Conservation (phyloP, 1,284 basidiomycete species). For the Leccinum solheimii region DNA sequence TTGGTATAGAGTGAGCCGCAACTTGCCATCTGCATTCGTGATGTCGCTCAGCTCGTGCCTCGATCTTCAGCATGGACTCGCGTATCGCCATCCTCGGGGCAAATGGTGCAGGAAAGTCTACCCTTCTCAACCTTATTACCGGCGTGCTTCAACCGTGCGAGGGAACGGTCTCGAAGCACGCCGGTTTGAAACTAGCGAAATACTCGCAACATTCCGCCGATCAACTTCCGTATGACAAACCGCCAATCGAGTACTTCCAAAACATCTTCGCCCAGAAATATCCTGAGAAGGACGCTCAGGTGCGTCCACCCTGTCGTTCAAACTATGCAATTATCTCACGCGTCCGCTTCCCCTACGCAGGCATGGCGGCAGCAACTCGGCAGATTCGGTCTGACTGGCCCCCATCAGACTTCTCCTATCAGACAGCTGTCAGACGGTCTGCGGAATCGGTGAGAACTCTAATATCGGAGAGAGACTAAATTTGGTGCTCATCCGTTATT, state of each 20-base stretch:
- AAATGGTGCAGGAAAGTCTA: constrained; percentile 98
- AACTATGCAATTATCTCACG: constrained; percentile 10
- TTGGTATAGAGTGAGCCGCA: constrained; percentile 89
- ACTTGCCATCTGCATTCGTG: constrained; percentile 7
- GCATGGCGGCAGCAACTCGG: constrained; percentile 95
- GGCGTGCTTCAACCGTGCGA: constrained; percentile 78
- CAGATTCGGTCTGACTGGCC: constrained; percentile 92
- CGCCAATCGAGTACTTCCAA: constrained; percentile 96
- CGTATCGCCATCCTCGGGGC: constrained; percentile 97
- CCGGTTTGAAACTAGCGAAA: constrained; percentile 90
- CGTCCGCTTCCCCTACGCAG: constrained; percentile 38
- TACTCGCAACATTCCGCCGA: constrained; percentile 99
- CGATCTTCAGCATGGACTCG: constrained; percentile 79
- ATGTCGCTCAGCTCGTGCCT: constrained; percentile 6
- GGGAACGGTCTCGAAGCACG: constrained; percentile 88
- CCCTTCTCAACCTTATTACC: constrained; percentile 94
- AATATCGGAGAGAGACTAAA: constrained; percentile 12
- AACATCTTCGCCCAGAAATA: constrained; percentile 77
- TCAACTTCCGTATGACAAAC: constrained; percentile 93
- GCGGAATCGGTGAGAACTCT: constrained; percentile 73
- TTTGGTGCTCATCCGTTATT: constrained; percentile 16
- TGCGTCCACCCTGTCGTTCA: constrained; percentile 26
- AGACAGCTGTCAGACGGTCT: constrained; percentile 94
- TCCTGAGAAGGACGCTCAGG: constrained; percentile 89
- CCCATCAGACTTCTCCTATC: constrained; percentile 94